A percentile compares a stretch with the other conserved stretches of the same genome.
These are phyloP conservation scores for Lachancea meyersii DNA, from an alignment of 805 yeast genomes.

Conservation along the genomic window DNA sequence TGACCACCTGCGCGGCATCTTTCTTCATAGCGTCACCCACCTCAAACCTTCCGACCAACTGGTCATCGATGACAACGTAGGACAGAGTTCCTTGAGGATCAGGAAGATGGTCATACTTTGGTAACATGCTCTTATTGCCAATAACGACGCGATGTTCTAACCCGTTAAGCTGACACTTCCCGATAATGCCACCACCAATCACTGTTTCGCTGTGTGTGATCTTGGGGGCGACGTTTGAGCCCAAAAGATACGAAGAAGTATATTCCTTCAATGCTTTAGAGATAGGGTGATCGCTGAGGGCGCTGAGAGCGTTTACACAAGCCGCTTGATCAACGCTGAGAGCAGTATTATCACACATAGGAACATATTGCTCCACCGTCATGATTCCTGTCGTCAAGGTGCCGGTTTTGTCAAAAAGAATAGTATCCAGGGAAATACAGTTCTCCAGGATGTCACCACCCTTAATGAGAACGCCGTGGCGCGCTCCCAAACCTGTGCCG, in stretches of 20 bases:
- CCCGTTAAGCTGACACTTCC: slow-evolving; percentile 18
- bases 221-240: neutral
- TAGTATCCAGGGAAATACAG: slow-evolving; percentile 55
- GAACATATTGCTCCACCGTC: slow-evolving; percentile 38
- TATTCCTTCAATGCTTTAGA: slow-evolving; percentile 59
- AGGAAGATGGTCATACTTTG: slow-evolving; percentile 8
- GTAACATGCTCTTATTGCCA: slow-evolving; percentile 48
- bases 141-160: slow-evolving; percentile 36
- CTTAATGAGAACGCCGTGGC: slow-evolving; percentile 81
- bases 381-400: slow-evolving; percentile 84
- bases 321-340: slow-evolving; percentile 11
- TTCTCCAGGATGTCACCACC: slow-evolving; percentile 86
- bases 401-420: slow-evolving; percentile 93
- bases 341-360: slow-evolving; percentile 22
- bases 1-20: slow-evolving; percentile 57
- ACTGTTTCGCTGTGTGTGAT: slow-evolving; percentile 27
- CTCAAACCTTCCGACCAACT: slow-evolving; percentile 58
- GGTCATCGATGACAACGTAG: slow-evolving; percentile 52
- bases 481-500: slow-evolving; percentile 94
- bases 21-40: slow-evolving; percentile 62
- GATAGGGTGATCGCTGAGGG: slow-evolving; percentile 79
- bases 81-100: slow-evolving; percentile 12
- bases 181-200: slow-evolving; percentile 37
- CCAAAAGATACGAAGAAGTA: slow-evolving; percentile 20
- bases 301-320: slow-evolving; percentile 43